A percentile compares a stretch with the other conserved stretches of the same genome.
These are phyloP conservation scores for Massarina eburnea DNA, from an alignment of 2,329 filamentous ascomycete genomes.

Conservation along the genomic window DNA sequence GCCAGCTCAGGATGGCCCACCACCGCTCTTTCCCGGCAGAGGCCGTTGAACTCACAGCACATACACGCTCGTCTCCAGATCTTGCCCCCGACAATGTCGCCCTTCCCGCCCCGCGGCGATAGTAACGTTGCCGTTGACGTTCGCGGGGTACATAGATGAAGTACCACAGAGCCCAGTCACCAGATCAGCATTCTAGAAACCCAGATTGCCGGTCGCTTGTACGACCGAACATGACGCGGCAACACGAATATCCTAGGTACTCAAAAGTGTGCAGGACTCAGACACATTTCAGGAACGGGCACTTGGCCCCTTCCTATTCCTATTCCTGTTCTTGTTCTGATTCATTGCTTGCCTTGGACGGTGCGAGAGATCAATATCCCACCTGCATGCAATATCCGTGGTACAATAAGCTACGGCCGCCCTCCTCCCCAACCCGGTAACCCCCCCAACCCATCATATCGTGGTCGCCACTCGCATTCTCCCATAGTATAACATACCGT, in stretches of 20 bases:
- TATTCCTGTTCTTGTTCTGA: not conserved
- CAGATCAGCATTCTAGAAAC: constrained; percentile 12
- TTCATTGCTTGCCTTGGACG: too few species aligned
- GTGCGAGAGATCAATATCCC: too few species aligned
- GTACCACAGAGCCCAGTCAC: constrained; percentile 29
- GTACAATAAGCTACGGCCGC: too few species aligned
- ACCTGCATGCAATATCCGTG: too few species aligned
- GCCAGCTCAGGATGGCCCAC: constrained; percentile 1
- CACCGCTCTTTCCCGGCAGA: not conserved
- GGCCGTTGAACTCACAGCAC: not conserved
- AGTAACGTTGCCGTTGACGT: constrained; percentile 24
- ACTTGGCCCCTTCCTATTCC: not conserved
- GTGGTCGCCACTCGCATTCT: constrained; percentile 3
- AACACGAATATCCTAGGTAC: not conserved
- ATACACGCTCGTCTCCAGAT: not conserved
- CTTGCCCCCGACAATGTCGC: constrained; percentile 14
- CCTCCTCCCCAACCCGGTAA: too few species aligned
- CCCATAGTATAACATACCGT: not conserved
- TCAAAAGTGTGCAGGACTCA: constrained; percentile 8
- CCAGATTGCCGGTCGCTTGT: not conserved
- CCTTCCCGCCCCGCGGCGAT: constrained; percentile 25
- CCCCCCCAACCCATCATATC: not conserved
- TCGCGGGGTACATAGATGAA: constrained; percentile 41
- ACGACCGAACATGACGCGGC: not conserved
- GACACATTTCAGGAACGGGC: not conserved